Percentiles rank a stretch among this genome's conserved stretches.
phyloP scores from a whole-genome alignment of 495 filamentous ascomycete species.

The Neurospora sp. region DNA sequence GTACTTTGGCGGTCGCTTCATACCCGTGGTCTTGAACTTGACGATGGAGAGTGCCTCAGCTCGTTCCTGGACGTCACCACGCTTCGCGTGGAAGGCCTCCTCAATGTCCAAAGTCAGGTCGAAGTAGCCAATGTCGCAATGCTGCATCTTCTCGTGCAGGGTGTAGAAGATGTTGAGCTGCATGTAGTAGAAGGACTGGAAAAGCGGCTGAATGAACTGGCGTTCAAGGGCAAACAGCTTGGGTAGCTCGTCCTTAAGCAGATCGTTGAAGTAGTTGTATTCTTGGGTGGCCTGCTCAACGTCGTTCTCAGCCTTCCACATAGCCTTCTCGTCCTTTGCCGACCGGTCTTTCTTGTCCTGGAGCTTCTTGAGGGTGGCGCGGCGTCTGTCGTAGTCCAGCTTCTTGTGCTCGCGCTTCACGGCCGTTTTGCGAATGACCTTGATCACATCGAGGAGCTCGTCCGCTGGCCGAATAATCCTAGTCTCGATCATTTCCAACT shows the following conservation, averaged over 20 bases:
- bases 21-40: slow-evolving; percentile 78
- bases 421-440: slow-evolving; percentile 81
- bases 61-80: slow-evolving; percentile 73
- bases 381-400: slow-evolving; percentile 86
- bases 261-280: slow-evolving; percentile 92
- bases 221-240: slow-evolving; percentile 87
- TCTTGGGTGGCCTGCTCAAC: slow-evolving; percentile 89
- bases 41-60: slow-evolving; percentile 74
- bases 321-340: slow-evolving; percentile 91
- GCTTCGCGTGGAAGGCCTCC: slow-evolving; percentile 79
- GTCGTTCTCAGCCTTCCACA: slow-evolving; percentile 92
- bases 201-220: slow-evolving; percentile 93
- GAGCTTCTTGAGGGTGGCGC: slow-evolving; percentile 76
- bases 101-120: slow-evolving; percentile 83
- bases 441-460: slow-evolving; percentile 89
- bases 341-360: slow-evolving; percentile 96
- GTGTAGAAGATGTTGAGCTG: slow-evolving; percentile 99
- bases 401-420: slow-evolving; percentile 95
- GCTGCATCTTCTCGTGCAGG: slow-evolving; percentile 94
- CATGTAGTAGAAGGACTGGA: slow-evolving; percentile 99
- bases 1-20: slow-evolving; percentile 44
- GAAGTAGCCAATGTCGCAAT: slow-evolving; percentile 94
- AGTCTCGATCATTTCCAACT: slow-evolving; percentile 95
- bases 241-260: slow-evolving; percentile 91
- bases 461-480: slow-evolving; percentile 89